phyloP scores from a whole-genome alignment of 345 rosid species.

The Lenwebbia sp. region DNA sequence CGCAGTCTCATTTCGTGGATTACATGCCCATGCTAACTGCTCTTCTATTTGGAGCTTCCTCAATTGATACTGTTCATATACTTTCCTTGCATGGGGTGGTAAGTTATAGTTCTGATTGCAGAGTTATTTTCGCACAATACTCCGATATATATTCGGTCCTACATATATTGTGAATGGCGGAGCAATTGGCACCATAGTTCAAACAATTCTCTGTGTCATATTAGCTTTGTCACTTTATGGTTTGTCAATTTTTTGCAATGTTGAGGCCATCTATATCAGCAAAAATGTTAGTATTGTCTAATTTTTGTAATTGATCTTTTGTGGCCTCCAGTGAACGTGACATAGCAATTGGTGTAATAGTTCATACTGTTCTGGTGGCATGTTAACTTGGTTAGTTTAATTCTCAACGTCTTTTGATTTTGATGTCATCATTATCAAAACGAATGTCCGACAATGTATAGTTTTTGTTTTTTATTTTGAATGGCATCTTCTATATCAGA shows the following conservation, averaged over 20 bases:
- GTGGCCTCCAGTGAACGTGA: neutral
- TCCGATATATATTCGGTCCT: neutral
- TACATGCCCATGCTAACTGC: constrained; percentile 44
- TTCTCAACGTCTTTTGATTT: neutral
- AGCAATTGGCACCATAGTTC: neutral
- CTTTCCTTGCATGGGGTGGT: constrained; percentile 63
- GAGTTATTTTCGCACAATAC: neutral
- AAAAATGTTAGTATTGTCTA: neutral
- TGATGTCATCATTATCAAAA: neutral
- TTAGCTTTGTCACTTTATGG: neutral
- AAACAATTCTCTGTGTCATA: neutral
- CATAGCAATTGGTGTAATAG: neutral
- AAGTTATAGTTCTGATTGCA: constrained; percentile 8
- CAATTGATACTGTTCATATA: constrained; percentile 42
- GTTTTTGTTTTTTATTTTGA: neutral
- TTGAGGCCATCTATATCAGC: neutral
- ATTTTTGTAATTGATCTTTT: neutral
- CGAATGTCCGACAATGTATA: neutral
- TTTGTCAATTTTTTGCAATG: neutral
- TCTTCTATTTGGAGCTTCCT: constrained; percentile 38
- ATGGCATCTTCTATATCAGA: neutral
- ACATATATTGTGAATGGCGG: neutral
- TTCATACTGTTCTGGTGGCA: neutral
- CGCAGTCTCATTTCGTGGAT: constrained; percentile 35
- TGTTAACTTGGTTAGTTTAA: neutral